Conservation (phyloP, 805 yeast genomes). For the Candida manassasensis region DNA sequence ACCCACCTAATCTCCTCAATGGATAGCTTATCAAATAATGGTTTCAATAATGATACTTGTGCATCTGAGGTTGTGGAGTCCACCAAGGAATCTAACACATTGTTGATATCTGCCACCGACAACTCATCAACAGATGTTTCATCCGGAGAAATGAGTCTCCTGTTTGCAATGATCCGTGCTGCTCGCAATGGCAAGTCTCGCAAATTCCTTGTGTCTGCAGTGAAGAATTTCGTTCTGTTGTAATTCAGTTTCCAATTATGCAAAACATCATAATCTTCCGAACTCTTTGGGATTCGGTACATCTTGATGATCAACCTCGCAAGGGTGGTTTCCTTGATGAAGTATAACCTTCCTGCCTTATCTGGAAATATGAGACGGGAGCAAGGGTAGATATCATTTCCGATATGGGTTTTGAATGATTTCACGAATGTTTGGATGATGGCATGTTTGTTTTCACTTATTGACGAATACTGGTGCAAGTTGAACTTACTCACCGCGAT, state of each 20-base stretch:
- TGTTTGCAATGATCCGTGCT: constrained; percentile 46
- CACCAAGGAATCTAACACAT: constrained; percentile 24
- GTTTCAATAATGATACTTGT: constrained; percentile 42
- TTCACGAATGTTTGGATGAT: constrained; percentile 27
- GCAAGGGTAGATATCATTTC: constrained; percentile 58
- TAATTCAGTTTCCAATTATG: constrained; percentile 33
- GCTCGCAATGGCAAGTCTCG: constrained; percentile 43
- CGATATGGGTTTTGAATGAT: constrained; percentile 33
- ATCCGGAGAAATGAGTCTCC: constrained; percentile 36
- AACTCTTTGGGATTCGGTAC: constrained; percentile 53
- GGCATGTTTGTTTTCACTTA: constrained; percentile 21
- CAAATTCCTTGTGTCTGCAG: constrained; percentile 43
- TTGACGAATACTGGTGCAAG: constrained; percentile 15
- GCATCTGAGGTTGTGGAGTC: constrained; percentile 23
- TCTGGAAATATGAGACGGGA: constrained; percentile 59
- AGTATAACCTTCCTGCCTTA: constrained; percentile 57
- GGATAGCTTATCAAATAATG: constrained; percentile 50
- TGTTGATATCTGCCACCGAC: constrained; percentile 28
- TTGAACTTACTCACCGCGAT: constrained; percentile 25
- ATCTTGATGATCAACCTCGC: constrained; percentile 45
- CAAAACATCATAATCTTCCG: constrained; percentile 50
- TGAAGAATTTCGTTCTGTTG: constrained; percentile 25
- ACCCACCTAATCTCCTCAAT: constrained; percentile 65
- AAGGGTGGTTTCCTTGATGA: constrained; percentile 59
- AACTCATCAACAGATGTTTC: constrained; percentile 7